Base-by-base conservation (phyloP, 1,139 yeast genomes). In the Meyerozyma athensensis region DNA sequence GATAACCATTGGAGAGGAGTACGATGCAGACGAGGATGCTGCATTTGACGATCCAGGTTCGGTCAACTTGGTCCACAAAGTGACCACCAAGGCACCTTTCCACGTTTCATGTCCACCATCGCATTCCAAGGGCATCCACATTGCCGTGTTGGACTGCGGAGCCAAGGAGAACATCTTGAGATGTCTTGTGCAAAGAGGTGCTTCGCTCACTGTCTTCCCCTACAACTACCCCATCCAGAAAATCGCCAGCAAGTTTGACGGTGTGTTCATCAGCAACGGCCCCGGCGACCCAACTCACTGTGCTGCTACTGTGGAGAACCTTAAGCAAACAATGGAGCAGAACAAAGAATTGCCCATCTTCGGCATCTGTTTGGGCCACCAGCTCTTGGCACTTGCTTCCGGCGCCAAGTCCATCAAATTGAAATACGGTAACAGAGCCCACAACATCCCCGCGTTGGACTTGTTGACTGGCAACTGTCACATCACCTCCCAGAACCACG, bases 281-380 rank as follows among this genome's bases (percentile, higher is more conserved):
- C 98, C 98, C 35, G 98, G 98, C 55, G 97, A 92, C 65, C 98
- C 98, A 58, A 86, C 95, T 39, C 95, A 86, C 65, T 90, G 97
- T 69, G 63, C 84, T 31, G 59, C 78, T 33, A 92, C 98, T 12
- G 87, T 86, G 35, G 76, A 74, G 50, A 79, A 82, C 64, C 74
- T 92, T 61, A 77, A 74, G 56, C 71, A 77, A 56, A 78, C 94
- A 41, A 81, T 92, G 81, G 74, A 75, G 33, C 45, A 53, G 28
- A 58, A 74, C 42, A 74, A 69, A 45, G 76, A 85, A 30, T 77
- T 94, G 45, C 98, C 98, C 41, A 86, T 92, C 48, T 90, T 92
- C 58, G 98, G 98, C 48, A 92, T 92, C 57, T 92, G 98, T 65
- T 72, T 92, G 52, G 98, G 98, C 34, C 98, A 92, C 66, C 98